Percentiles rank a stretch among this genome's conserved stretches.
Evolutionary conservation across 139 green algal genomes (phyloP).

Genomic region (Deuterostichococcus epilithicus): DNA sequence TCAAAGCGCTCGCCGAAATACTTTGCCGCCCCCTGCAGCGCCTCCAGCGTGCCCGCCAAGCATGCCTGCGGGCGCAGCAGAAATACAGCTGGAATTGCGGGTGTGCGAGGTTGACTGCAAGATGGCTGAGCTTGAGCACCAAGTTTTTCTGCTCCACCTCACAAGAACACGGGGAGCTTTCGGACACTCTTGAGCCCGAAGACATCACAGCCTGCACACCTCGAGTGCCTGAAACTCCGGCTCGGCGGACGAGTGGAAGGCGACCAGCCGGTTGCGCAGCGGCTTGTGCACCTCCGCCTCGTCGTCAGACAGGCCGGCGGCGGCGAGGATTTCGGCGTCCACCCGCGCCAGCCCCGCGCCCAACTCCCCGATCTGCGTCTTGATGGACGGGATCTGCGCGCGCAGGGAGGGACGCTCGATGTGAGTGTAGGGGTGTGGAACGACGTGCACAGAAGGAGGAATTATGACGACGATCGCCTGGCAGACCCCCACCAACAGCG

Average conservation of each 20-base stretch:
- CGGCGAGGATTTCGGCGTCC: slow-evolving; percentile 31
- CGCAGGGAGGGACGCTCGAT: not conserved
- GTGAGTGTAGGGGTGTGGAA: too few species aligned
- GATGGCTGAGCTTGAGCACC: not conserved
- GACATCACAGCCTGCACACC: slow-evolving; percentile 11
- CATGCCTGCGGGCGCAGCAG: slow-evolving; percentile 9
- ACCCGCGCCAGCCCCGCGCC: slow-evolving; percentile 30
- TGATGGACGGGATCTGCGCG: slow-evolving; percentile 44
- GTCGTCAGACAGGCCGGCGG: slow-evolving; percentile 5
- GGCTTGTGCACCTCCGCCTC: not conserved
- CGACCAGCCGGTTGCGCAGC: slow-evolving; percentile 41
- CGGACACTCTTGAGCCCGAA: not conserved
- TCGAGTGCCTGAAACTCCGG: slow-evolving; percentile 30
- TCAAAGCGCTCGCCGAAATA: slow-evolving; percentile 60
- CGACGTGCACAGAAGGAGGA: too few species aligned
- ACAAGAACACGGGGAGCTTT: not conserved
- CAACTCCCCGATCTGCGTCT: slow-evolving; percentile 48
- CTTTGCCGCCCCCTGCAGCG: slow-evolving; percentile 32
- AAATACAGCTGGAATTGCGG: not conserved
- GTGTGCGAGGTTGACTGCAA: too few species aligned
- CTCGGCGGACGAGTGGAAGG: slow-evolving; percentile 31
- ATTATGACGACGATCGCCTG: too few species aligned
- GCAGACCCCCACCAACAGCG: too few species aligned
- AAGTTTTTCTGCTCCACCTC: not conserved
- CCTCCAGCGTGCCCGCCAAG: slow-evolving; percentile 16